Evolutionary conservation across 139 green algal species (phyloP).

Genomic region (Prasinococcaceae sp.): DNA sequence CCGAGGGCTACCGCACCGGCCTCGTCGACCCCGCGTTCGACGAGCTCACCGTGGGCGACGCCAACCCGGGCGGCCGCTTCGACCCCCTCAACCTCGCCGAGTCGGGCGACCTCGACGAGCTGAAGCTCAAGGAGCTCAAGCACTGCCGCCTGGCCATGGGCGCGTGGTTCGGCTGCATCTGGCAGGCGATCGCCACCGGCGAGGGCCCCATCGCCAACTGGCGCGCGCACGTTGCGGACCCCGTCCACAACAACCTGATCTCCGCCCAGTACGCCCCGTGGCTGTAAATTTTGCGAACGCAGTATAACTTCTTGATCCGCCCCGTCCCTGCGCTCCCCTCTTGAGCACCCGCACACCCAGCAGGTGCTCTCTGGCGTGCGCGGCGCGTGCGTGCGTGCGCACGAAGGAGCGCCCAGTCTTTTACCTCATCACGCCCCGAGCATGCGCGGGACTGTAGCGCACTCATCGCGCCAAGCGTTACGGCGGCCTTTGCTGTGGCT

Average conservation of each 20-base stretch:
- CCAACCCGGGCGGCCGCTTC: constrained; percentile 15
- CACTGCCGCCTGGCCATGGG: constrained; percentile 19
- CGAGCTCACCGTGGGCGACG: constrained; percentile 15
- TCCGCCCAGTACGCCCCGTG: too few relatives aligned
- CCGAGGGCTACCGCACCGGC: constrained; percentile 15
- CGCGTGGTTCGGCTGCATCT: constrained; percentile 16
- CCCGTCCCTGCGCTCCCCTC: too few relatives aligned
- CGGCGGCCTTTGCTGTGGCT: too few relatives aligned
- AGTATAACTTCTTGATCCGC: too few relatives aligned
- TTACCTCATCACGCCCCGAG: too few relatives aligned
- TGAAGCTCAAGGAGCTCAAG: constrained; percentile 23
- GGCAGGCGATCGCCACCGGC: constrained; percentile 16
- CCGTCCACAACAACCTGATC: constrained; percentile 14
- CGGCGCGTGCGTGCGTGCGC: too few relatives aligned
- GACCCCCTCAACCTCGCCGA: constrained; percentile 18
- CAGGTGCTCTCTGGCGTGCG: too few relatives aligned
- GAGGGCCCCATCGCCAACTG: constrained; percentile 27
- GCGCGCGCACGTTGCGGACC: constrained; percentile 13
- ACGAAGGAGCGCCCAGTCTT: too few relatives aligned
- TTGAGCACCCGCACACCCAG: too few relatives aligned
- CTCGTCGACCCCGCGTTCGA: constrained; percentile 9
- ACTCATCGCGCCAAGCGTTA: too few relatives aligned
- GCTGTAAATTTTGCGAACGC: too few relatives aligned
- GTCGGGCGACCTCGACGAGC: constrained; percentile 15
- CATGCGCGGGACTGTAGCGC: too few relatives aligned